A percentile compares a stretch with the other conserved stretches of the same genome.
These are phyloP conservation scores for Leccinum ochraceum DNA, from an alignment of 768 basidiomycete species.

Conservation along the genomic window DNA sequence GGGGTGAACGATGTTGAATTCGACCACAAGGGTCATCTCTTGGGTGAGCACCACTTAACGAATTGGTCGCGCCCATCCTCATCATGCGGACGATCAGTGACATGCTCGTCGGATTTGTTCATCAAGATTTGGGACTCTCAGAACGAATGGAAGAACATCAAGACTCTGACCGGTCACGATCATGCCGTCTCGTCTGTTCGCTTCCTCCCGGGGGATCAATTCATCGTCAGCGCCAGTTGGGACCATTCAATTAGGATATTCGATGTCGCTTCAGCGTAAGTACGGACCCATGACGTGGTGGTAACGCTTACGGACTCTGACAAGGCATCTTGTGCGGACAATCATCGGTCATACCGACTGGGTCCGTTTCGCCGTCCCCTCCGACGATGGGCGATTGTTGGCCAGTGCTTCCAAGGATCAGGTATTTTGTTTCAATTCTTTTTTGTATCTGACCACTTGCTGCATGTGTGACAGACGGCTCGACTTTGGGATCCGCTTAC, in stretches of 20 bases:
- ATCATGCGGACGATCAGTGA: slow-evolving; percentile 26
- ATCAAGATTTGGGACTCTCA: slow-evolving; percentile 92
- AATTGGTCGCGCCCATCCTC: background rate
- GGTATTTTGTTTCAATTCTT: slow-evolving; percentile 42
- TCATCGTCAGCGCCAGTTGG: slow-evolving; percentile 83
- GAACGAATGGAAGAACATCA: slow-evolving; percentile 88
- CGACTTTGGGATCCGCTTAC: slow-evolving; percentile 72
- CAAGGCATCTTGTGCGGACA: slow-evolving; percentile 73
- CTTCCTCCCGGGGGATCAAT: slow-evolving; percentile 84
- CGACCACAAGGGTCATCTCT: slow-evolving; percentile 78
- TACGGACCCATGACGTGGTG: slow-evolving; percentile 14
- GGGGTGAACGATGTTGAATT: slow-evolving; percentile 86
- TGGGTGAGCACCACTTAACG: slow-evolving; percentile 53
- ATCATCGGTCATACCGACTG: slow-evolving; percentile 81
- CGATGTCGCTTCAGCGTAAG: slow-evolving; percentile 84
- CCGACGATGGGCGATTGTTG: slow-evolving; percentile 70
- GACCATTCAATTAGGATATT: slow-evolving; percentile 86
- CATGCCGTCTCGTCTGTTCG: slow-evolving; percentile 86
- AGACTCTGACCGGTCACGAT: slow-evolving; percentile 88
- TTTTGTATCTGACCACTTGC: background rate
- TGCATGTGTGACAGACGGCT: slow-evolving; percentile 55
- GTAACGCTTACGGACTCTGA: slow-evolving; percentile 13
- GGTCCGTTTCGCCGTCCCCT: slow-evolving; percentile 71
- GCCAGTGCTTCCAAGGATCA: slow-evolving; percentile 88
- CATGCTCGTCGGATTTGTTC: slow-evolving; percentile 84